phyloP scores from a whole-genome alignment of 805 yeast species.

The Brettanomyces nanus region DNA sequence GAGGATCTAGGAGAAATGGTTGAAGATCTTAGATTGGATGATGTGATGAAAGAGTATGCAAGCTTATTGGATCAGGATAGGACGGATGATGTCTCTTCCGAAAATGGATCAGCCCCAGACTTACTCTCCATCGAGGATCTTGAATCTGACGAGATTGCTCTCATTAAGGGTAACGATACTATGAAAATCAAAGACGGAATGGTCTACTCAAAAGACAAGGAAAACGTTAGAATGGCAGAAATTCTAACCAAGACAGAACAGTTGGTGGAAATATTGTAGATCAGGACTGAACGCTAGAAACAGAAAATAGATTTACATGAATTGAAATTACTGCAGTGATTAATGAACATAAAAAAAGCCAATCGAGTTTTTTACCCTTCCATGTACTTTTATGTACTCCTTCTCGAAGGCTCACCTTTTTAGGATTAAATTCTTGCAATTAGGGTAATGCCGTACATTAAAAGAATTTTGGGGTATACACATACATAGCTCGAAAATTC shows the following conservation, averaged over 20 bases:
- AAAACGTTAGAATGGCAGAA: conserved; percentile 6
- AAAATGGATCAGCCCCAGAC: neutral
- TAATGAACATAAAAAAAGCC: too few species aligned
- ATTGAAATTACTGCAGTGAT: too few species aligned
- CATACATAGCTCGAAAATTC: too few species aligned
- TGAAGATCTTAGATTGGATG: conserved; percentile 15
- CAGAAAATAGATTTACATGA: too few species aligned
- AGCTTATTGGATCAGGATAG: neutral
- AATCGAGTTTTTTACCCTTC: too few species aligned
- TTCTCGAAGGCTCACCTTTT: too few species aligned
- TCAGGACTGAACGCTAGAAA: too few species aligned
- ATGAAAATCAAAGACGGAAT: conserved; percentile 11
- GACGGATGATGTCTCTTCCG: neutral
- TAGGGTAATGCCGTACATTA: too few species aligned
- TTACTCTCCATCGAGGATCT: conserved; percentile 9
- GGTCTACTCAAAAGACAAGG: conserved; percentile 1
- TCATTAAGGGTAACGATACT: conserved; percentile 5
- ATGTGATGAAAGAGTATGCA: conserved; percentile 13
- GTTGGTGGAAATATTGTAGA: conserved; percentile 1
- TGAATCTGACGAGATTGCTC: conserved; percentile 7
- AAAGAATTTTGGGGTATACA: too few species aligned
- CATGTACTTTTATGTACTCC: too few species aligned
- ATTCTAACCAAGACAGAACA: conserved; percentile 14
- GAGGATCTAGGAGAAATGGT: conserved; percentile 9
- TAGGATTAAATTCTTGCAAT: too few species aligned